Conservation (phyloP, 441 rosid genomes). For the Corymbia calophylla region DNA sequence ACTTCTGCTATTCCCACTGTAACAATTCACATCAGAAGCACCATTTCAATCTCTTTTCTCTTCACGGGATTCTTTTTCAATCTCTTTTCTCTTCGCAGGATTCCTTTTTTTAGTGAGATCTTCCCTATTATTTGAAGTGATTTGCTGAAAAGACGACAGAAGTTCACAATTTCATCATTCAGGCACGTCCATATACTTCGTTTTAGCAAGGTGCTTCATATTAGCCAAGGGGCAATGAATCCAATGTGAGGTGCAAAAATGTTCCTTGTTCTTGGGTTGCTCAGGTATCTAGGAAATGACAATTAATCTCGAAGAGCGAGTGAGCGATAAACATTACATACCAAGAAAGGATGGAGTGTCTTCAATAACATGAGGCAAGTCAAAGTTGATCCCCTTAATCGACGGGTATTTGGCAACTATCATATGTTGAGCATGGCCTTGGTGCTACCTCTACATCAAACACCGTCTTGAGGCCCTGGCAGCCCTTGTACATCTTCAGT, state of each 20-base stretch:
- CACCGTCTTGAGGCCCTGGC: not conserved
- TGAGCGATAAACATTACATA: not conserved
- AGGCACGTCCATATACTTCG: not conserved
- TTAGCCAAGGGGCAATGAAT: not conserved
- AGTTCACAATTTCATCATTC: not conserved
- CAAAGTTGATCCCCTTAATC: constrained; percentile 2
- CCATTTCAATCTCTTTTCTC: not conserved
- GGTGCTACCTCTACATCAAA: not conserved
- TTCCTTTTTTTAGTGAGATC: not conserved
- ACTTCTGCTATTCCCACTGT: not conserved
- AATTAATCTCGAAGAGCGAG: not conserved
- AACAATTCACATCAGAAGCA: not conserved
- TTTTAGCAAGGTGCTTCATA: not conserved
- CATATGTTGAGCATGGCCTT: not conserved
- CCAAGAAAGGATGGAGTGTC: not conserved
- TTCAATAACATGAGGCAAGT: not conserved
- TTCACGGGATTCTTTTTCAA: not conserved
- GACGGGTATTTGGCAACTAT: constrained; percentile 1
- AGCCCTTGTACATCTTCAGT: not conserved
- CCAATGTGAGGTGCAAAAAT: not conserved
- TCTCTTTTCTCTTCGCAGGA: not conserved
- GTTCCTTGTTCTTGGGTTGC: not conserved
- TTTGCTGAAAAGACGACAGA: not conserved
- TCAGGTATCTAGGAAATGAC: not conserved
- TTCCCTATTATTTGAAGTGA: not conserved